Evolutionary conservation across 169 alveolate genomes (phyloP), one percentile per base, ranked within the genome.

Genomic region (Pseudocohnilembus persalinus): DNA sequence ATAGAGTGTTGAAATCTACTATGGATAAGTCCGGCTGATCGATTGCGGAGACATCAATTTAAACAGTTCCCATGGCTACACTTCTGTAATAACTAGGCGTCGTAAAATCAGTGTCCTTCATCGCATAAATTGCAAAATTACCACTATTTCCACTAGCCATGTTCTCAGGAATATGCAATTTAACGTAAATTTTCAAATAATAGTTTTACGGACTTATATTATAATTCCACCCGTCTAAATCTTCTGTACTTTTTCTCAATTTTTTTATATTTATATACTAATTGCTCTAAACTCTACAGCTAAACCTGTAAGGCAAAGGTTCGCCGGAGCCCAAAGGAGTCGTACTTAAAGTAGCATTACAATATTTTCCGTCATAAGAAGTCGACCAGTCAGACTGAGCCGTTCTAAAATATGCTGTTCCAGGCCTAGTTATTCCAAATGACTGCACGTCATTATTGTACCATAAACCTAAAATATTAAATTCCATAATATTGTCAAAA

Each of bases 1-100:
- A 33, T 27, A 79, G 76, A 34, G 84, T 35, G 27, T 79, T 34
- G 63, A 79, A 79, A 16, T 68, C 49, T 0, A 79, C 65, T 35
- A 29, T 31, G 29, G 31, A 30, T 27, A 79, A 79, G 63, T 79
- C 76, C 31, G 83, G 83, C 15, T 77, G 35, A 33, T 33, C 35
- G 28, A 33, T 33, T 31, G 83, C 74, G 0, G 83, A 77, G 35
- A 77, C 35, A 77, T 77, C 6, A 28, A 77, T 77, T 1, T 31
- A 6, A 26, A 32, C 73, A 28, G 74, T 33, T 0, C 74, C 35
- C 27, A 34, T 33, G 28, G 83, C 35, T 25, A 77, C 83, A 27
- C 83, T 73, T 31, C 35, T 28, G 35, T 77, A 26, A 33, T 77
- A n/a, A n/a, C n/a, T n/a, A n/a, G n/a, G n/a, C n/a, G n/a, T n/a